phyloP scores from a whole-genome alignment of 75 land plant species.

The Larix kaempferi region DNA sequence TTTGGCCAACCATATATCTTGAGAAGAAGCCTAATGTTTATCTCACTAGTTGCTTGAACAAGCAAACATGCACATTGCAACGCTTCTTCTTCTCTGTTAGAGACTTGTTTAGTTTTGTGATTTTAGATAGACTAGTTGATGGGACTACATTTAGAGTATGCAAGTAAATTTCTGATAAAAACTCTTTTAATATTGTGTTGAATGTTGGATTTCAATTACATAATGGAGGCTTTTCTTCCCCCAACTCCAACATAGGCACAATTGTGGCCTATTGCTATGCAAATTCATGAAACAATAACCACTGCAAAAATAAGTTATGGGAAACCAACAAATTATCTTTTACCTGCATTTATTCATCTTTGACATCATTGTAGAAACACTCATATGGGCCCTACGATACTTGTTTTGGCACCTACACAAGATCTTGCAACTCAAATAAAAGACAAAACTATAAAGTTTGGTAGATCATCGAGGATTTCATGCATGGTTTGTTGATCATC shows the following conservation, averaged over 20 bases:
- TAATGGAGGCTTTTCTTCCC: not conserved
- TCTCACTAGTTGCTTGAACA: not conserved
- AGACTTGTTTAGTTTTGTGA: not conserved
- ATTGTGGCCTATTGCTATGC: conserved; percentile 15
- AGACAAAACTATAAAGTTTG: conserved; percentile 12
- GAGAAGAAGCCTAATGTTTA: conserved; percentile 20
- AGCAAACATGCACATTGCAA: conserved; percentile 19
- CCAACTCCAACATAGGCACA: conserved; percentile 16
- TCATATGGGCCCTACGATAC: conserved; percentile 5
- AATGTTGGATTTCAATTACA: conserved; percentile 8
- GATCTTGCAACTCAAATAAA: conserved; percentile 16
- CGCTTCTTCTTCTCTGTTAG: conserved; percentile 24
- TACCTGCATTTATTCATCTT: conserved; percentile 11
- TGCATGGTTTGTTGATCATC: not conserved
- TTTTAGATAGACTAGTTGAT: not conserved
- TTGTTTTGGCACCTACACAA: conserved; percentile 15
- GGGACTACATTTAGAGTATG: not conserved
- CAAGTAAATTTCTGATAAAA: not conserved
- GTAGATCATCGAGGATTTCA: conserved; percentile 14
- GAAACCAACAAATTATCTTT: conserved; percentile 29
- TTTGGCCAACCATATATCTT: not conserved
- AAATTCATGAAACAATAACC: not conserved
- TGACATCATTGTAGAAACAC: not conserved
- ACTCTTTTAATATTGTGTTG: not conserved
- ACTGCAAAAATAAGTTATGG: conserved; percentile 20